Evolutionary conservation across 192 early-diverging fungal genomes (phyloP), one percentile per base, ranked within the genome.

Genomic region (Entophlyctis luteolus): DNA sequence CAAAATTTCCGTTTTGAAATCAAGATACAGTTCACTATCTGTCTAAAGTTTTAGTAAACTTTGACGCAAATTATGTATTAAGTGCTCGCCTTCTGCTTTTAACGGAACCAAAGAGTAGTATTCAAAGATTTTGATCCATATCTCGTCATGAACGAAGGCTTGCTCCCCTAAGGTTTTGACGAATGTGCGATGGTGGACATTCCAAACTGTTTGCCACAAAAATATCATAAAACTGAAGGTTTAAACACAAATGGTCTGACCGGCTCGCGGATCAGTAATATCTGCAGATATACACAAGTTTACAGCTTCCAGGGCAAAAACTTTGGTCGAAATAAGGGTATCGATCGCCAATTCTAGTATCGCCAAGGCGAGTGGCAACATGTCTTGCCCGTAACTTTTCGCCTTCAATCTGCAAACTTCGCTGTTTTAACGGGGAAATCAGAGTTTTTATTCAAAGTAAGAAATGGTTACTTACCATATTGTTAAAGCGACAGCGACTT

Each of bases 241-340:
- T 57, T 28, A 39, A 27, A 60, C 35, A 60, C 36, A 60, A 46
- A 46, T 36, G 45, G 1, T 46, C 59, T 46, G 23, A 60, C 59
- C 47, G 20, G 59, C 59, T n/a, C 59, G 18, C 18, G 59, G 59
- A 46, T 60, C 59, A 6, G 59, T 60, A 47, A 60, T 60, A 28
- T 46, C 39, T 29, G 39, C 38, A 6, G 23, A 14, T 10, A 60
- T 46, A 31, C 59, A 60, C n/a, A 46, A 8, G 27, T 60, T 60
- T 1, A 60, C 22, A 20, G 31, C 28, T 29, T 60, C 59, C 14
- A 60, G 31, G 2, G 59, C 59, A 16, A 60, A 29, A 1, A 28
- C 36, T 23, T 18, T 39, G 18, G 59, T 60, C 12, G 29, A n/a
- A 20, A 39, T 29, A 8, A 60, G 28, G 4, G 20, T 25, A 45